Evolutionary conservation across 2,329 filamentous ascomycete species (phyloP).

Genomic region (Epicoccum nigrum): DNA sequence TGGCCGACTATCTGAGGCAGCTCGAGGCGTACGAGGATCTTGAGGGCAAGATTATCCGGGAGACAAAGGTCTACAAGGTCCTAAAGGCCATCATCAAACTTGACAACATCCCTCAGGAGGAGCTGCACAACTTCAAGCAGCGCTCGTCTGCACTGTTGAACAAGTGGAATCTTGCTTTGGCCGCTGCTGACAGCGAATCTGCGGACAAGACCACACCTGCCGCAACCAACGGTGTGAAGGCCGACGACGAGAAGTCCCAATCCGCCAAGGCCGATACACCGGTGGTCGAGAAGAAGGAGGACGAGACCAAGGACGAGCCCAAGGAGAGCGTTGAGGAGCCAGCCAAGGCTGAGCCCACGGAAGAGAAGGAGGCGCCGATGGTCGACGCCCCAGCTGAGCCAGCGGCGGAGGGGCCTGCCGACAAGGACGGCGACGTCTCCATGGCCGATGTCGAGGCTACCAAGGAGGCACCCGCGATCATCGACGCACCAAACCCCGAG

Average conservation of each 20-base stretch:
- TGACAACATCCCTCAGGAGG: conserved; percentile 76
- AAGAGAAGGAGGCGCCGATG: conserved; percentile 22
- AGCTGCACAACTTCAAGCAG: conserved; percentile 86
- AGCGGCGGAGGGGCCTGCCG: conserved; percentile 6
- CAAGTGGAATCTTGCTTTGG: conserved; percentile 84
- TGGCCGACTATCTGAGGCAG: conserved; percentile 79
- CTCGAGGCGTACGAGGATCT: conserved; percentile 82
- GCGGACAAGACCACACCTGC: conserved; percentile 18
- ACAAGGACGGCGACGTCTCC: conserved; percentile 17
- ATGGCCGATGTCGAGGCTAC: conserved; percentile 15
- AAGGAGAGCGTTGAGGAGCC: conserved; percentile 9
- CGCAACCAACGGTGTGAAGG: conserved; percentile 41
- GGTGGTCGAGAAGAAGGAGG: conserved; percentile 44
- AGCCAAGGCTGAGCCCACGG: conserved; percentile 12
- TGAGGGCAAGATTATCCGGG: conserved; percentile 85
- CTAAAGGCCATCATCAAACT: conserved; percentile 93
- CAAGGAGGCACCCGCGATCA: conserved; percentile 10
- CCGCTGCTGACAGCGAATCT: conserved; percentile 36
- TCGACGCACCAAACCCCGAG: conserved; percentile 9
- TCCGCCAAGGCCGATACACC: conserved; percentile 37
- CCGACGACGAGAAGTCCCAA: conserved; percentile 47
- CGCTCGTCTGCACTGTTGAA: conserved; percentile 80
- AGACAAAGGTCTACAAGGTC: conserved; percentile 98
- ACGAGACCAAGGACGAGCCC: conserved; percentile 31
- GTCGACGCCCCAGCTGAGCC: conserved; percentile 7